Base-by-base conservation (phyloP, 306 rosid genomes). In the Fragaria vesca region DNA sequence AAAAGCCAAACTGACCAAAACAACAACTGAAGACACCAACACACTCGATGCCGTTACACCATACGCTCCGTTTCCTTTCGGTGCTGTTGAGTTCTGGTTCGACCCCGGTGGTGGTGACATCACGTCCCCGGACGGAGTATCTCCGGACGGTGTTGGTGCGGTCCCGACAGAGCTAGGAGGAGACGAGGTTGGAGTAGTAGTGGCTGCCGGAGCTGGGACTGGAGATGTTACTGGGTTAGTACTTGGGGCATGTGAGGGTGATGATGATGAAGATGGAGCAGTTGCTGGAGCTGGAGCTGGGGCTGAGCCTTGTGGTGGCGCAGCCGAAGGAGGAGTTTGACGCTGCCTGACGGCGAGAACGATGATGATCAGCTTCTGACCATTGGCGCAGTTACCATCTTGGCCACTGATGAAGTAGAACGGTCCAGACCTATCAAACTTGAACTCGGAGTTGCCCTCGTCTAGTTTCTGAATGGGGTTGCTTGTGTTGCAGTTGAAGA, bases 341-440 rank as follows among this genome's bases (percentile, higher is more conserved):
- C 8, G 34, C 32, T 75, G 69, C 45, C 87, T 84, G 17, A 76
- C 79, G 61, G 98, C 78, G 81, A 94, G 10, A 13, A 94, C 98
- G 21, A 85, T 81, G 40, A 94, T 28, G 1, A 28, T 24, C 36
- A 94, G 54, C 66, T 90, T 92, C 86, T 94, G 98, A 21, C 97
- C 98, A 69, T 90, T 88, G 1, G 74, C 80, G 81, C 98, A 94
- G 66, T 69, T 82, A 1, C 81, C 90, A 18, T 79, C 75, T 0
- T 89, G 72, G 0, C 97, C 98, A 77, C 95, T 89, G 42, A 89
- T 81, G 79, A 94, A 94, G 72, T 71, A 92, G 80, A 83, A 92
- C 3, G 97, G 88, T 4, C 98, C 98, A 0, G 95, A 87, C 13
- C 87, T 67, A 30, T 88, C 90, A 3, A 94, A 38, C 16, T 72